These are phyloP conservation scores for Hordeum pubiflorum DNA, from an alignment of 202 grass and related monocot species.

Conservation along the genomic window DNA sequence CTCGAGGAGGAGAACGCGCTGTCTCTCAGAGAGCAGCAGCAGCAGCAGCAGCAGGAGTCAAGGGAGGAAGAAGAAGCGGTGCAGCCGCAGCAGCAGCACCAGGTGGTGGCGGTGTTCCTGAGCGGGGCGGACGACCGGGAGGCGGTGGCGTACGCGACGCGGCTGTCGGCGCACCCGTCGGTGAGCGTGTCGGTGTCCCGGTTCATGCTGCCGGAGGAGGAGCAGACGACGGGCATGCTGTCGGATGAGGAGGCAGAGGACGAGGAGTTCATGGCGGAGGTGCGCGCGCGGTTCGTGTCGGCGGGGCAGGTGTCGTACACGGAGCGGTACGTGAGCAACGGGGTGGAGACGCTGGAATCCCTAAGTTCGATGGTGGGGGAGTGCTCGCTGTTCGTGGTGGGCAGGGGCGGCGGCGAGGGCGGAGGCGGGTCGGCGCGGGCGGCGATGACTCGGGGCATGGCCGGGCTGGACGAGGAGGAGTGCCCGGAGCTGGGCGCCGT, in stretches of 20 bases:
- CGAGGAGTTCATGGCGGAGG: constrained; percentile 42
- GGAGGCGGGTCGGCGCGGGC: background rate
- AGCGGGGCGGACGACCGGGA: constrained; percentile 77
- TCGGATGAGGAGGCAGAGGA: background rate
- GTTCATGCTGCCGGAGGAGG: constrained; percentile 11
- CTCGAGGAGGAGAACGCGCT: background rate
- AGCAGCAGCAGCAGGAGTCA: background rate
- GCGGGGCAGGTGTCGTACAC: constrained; percentile 36
- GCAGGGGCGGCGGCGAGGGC: background rate
- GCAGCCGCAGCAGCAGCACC: background rate
- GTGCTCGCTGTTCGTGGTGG: constrained; percentile 60
- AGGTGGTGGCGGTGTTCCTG: constrained; percentile 61
- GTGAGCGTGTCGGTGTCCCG: constrained; percentile 37
- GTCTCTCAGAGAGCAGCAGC: too few relatives aligned
- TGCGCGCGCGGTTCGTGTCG: constrained; percentile 29
- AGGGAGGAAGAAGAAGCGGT: too few relatives aligned
- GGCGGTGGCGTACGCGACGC: constrained; percentile 47
- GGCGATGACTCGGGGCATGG: constrained; percentile 38
- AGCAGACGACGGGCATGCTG: background rate
- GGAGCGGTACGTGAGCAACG: constrained; percentile 46
- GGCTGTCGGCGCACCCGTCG: constrained; percentile 29
- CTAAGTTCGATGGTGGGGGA: constrained; percentile 39
- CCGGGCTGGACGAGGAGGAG: constrained; percentile 37
- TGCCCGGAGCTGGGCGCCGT: constrained; percentile 57
- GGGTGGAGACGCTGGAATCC: constrained; percentile 41